These are phyloP conservation scores for Jatropha multifida DNA, from an alignment of 441 rosid genomes.

Conservation along the genomic window DNA sequence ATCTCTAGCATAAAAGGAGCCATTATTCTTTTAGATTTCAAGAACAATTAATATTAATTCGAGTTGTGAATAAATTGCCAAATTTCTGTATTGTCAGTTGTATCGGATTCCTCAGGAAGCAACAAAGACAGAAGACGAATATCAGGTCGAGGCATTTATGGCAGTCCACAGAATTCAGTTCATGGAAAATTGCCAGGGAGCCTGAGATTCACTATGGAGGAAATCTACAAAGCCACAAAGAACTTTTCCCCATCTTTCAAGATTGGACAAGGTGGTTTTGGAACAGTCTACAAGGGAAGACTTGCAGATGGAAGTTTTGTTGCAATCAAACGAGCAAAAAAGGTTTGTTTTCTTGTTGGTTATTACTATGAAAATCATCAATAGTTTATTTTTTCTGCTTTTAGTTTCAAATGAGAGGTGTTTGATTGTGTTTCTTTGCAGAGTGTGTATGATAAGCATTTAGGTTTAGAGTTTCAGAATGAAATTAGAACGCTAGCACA, in stretches of 20 bases:
- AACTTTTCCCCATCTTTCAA: constrained; percentile 77
- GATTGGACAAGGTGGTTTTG: constrained; percentile 93
- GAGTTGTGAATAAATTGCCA: neutral
- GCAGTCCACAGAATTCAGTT: constrained; percentile 27
- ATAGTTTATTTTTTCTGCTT: neutral
- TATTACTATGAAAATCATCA: neutral
- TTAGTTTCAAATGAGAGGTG: neutral
- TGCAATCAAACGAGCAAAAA: constrained; percentile 89
- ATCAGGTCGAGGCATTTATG: constrained; percentile 40
- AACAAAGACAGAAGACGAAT: constrained; percentile 43
- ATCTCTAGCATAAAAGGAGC: too few relatives aligned
- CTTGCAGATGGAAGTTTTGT: constrained; percentile 72
- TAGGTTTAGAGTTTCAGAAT: constrained; percentile 74
- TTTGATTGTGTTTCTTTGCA: constrained; percentile 32
- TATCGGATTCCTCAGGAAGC: constrained; percentile 33
- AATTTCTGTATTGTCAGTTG: constrained; percentile 21
- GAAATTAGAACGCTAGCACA: constrained; percentile 73
- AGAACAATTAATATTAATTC: too few relatives aligned
- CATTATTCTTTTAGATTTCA: too few relatives aligned
- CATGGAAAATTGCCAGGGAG: constrained; percentile 46
- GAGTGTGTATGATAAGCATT: constrained; percentile 72
- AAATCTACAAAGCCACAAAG: constrained; percentile 63
- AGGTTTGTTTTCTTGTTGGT: constrained; percentile 36
- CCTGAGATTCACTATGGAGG: constrained; percentile 53
- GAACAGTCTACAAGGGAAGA: constrained; percentile 84